Conservation (phyloP, 352 stramenopile species). For the Phytopythium ostracodes region DNA sequence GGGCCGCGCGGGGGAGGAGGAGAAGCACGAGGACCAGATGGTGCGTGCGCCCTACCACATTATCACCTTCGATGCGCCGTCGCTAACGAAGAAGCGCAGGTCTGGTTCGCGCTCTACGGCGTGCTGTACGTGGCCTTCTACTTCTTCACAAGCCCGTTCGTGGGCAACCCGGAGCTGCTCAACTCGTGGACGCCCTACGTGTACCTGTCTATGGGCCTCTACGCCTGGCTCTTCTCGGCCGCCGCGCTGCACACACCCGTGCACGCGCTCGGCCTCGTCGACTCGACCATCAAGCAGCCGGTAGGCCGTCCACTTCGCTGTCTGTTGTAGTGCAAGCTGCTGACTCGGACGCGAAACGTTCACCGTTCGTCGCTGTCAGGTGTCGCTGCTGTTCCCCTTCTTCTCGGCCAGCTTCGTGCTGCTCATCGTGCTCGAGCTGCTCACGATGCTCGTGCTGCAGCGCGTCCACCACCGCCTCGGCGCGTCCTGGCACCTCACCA, state of each 20-base stretch:
- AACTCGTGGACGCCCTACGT: constrained; percentile 87
- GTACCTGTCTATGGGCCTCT: constrained; percentile 84
- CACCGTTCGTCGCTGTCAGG: constrained; percentile 17
- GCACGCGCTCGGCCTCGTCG: constrained; percentile 61
- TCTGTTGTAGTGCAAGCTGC: too few relatives aligned
- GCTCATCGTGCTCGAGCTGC: constrained; percentile 62
- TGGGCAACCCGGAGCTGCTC: constrained; percentile 79
- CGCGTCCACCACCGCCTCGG: constrained; percentile 46
- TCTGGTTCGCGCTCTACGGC: constrained; percentile 82
- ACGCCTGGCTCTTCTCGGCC: constrained; percentile 78
- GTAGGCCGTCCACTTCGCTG: constrained; percentile 19
- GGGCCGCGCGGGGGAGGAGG: background rate
- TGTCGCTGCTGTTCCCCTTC: constrained; percentile 84
- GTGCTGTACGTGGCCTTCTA: constrained; percentile 85
- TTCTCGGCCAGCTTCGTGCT: constrained; percentile 82
- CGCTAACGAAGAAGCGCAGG: constrained; percentile 20
- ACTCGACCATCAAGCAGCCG: constrained; percentile 83
- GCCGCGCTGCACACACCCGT: constrained; percentile 72
- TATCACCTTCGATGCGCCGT: too few relatives aligned
- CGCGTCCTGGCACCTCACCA: constrained; percentile 59
- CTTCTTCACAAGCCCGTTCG: constrained; percentile 87
- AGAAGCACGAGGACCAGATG: constrained; percentile 33
- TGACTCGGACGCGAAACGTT: too few relatives aligned
- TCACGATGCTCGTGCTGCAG: constrained; percentile 61
- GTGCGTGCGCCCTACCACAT: constrained; percentile 15